Percentiles rank a stretch among this genome's conserved stretches.
Evolutionary conservation across 169 alveolate species (phyloP).

Genomic region (Cyclospora cayetanensis): DNA sequence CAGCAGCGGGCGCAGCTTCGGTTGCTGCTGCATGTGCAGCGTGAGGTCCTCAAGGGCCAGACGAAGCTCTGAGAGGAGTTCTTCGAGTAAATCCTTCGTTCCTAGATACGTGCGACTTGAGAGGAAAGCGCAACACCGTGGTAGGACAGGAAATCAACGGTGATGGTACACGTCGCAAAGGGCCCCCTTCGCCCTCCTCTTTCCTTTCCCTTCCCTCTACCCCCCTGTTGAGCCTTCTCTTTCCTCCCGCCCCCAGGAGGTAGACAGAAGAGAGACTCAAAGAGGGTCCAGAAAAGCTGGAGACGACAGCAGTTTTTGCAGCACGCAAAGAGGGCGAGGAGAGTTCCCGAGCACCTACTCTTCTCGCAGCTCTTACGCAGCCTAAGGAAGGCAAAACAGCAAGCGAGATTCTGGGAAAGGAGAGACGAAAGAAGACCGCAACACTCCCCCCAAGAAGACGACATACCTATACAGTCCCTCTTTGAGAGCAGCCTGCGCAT

Average conservation of each 20-base stretch:
- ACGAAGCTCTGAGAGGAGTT: constrained; percentile 43
- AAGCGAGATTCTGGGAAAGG: too few species aligned
- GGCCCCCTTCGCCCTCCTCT: too few species aligned
- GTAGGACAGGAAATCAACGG: neutral
- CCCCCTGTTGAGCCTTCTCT: neutral
- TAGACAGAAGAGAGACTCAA: neutral
- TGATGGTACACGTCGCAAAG: too few species aligned
- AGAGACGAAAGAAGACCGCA: too few species aligned
- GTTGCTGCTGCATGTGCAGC: neutral
- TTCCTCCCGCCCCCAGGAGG: neutral
- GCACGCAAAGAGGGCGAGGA: too few species aligned
- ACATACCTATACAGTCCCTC: constrained; percentile 6
- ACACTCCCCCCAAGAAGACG: too few species aligned
- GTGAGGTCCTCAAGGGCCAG: neutral
- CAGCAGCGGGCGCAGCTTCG: neutral
- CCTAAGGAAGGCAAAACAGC: too few species aligned
- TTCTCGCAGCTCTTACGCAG: too few species aligned
- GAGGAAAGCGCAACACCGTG: neutral
- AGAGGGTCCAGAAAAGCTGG: neutral
- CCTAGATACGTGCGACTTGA: constrained; percentile 60
- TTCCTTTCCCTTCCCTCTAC: neutral
- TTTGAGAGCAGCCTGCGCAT: neutral
- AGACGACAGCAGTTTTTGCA: too few species aligned
- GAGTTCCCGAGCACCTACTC: too few species aligned
- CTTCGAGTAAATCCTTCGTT: constrained; percentile 37